These are phyloP conservation scores for Cystobasidium pallidum DNA, from an alignment of 1,284 basidiomycete genomes.

Conservation along the genomic window DNA sequence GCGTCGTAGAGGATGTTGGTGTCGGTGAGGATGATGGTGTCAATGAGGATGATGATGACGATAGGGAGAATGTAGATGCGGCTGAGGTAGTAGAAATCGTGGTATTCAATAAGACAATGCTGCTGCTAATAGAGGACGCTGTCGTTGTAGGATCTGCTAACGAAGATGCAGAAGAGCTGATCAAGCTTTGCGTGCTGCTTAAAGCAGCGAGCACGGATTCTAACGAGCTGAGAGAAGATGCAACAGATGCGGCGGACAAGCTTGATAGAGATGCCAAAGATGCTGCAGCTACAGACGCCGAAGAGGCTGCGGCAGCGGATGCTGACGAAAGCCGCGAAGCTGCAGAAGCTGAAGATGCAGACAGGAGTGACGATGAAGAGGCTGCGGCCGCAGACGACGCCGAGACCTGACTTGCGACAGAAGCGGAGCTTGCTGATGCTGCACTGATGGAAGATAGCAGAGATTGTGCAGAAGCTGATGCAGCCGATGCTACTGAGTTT, in stretches of 20 bases:
- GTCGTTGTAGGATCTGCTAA: neutral
- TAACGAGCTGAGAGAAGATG: constrained; percentile 18
- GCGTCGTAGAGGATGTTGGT: too few species aligned
- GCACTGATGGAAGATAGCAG: constrained; percentile 26
- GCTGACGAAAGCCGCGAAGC: constrained; percentile 10
- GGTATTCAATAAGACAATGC: constrained; percentile 5
- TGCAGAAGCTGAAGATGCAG: constrained; percentile 21
- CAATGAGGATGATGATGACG: neutral
- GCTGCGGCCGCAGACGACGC: constrained; percentile 9
- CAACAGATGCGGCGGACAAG: constrained; percentile 20
- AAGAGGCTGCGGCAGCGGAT: constrained; percentile 22
- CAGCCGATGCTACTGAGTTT: constrained; percentile 29
- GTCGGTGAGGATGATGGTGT: too few species aligned
- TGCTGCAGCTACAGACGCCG: constrained; percentile 29
- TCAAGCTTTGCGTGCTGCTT: neutral
- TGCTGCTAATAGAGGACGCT: neutral
- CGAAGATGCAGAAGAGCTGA: constrained; percentile 15
- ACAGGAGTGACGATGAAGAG: constrained; percentile 2
- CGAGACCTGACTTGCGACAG: constrained; percentile 16
- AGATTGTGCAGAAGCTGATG: constrained; percentile 35
- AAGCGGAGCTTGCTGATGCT: constrained; percentile 25
- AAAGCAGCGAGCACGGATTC: constrained; percentile 9
- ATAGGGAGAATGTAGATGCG: neutral
- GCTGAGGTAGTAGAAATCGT: neutral
- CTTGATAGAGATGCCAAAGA: constrained; percentile 15